Evolutionary conservation across 257 asterid genomes (phyloP), one percentile per base, ranked within the genome.

Genomic region (Solanum sitiens): DNA sequence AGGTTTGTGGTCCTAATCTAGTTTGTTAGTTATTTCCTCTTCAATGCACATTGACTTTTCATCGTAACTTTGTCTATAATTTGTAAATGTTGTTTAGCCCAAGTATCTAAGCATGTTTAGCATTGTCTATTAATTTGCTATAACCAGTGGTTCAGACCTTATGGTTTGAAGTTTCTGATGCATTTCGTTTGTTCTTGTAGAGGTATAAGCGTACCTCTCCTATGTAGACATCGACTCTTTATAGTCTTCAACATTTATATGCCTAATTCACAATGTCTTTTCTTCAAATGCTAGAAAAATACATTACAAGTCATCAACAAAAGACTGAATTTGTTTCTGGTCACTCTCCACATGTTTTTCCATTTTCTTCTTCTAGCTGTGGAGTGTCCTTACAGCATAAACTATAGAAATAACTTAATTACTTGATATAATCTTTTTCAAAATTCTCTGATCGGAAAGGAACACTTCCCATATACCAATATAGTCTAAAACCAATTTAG

Each of bases 1-100:
- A 93, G 98, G 99, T 96, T 68, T 65, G 82, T 85, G 79, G 82
- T 85, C 30, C 86, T 50, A 50, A 50, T 82, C 86, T 82, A 9
- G 70, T 50, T 82, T 82, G 20, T 47, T 32, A 50, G 86, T 50
- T 50, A 82, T 82, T 82, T 50, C 7, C 30, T 32, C 27, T 47
- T 80, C 42, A 82, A 82, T 82, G 68, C 45, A 30, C 18, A 32
- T 50, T 0, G 32, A 47, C 18, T 5, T n/a, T 80, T 80, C 20
- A 80, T 39, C 20, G 6, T 82, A 50, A 50, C 44, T 82, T 18
- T 30, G 4, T 82, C 32, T 82, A 50, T 50, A 82, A 82, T 82
- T 82, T 70, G 44, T 80, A 8, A 47, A 16, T 8, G 11, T 1
- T 47, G 45, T 18, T 82, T 30, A 50, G 45, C 30, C 44, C 0